phyloP scores from a whole-genome alignment of 2,329 filamentous ascomycete species.

The Trichoderma gracile region DNA sequence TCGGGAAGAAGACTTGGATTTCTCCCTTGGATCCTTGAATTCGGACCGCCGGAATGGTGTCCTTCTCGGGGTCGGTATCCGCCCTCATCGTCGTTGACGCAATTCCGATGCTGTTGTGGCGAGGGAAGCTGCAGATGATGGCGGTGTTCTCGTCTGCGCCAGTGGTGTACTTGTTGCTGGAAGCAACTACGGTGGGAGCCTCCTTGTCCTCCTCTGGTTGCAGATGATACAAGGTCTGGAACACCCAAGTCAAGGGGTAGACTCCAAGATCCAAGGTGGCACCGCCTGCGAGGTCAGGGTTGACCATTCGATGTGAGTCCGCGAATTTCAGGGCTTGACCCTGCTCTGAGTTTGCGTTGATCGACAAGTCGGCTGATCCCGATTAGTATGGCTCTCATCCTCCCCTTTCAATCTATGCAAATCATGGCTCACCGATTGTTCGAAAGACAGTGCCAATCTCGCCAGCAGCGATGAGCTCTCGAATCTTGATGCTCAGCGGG shows the following conservation, averaged over 20 bases:
- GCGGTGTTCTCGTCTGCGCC: constrained; percentile 78
- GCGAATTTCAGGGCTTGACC: constrained; percentile 55
- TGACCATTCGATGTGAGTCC: constrained; percentile 74
- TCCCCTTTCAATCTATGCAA: not conserved
- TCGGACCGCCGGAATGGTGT: constrained; percentile 65
- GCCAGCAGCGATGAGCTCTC: constrained; percentile 61
- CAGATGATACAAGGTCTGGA: constrained; percentile 83
- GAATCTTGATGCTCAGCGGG: constrained; percentile 74
- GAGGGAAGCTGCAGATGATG: constrained; percentile 74
- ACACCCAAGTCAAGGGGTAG: constrained; percentile 87
- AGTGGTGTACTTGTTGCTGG: constrained; percentile 71
- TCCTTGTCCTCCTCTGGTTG: constrained; percentile 68
- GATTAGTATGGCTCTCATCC: not conserved
- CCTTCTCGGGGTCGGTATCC: constrained; percentile 59
- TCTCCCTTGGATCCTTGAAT: constrained; percentile 81
- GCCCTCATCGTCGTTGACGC: constrained; percentile 67
- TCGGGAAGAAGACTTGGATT: constrained; percentile 74
- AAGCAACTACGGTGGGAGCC: constrained; percentile 65
- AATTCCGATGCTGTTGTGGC: constrained; percentile 68
- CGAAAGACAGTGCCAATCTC: constrained; percentile 63
- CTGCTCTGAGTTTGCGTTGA: constrained; percentile 55
- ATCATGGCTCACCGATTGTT: constrained; percentile 47
- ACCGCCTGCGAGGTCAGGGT: constrained; percentile 78
- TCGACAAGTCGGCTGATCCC: constrained; percentile 57
- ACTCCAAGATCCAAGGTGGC: constrained; percentile 82